Evolutionary conservation across 1,284 basidiomycete genomes (phyloP).

Genomic region (Mycena sp.): DNA sequence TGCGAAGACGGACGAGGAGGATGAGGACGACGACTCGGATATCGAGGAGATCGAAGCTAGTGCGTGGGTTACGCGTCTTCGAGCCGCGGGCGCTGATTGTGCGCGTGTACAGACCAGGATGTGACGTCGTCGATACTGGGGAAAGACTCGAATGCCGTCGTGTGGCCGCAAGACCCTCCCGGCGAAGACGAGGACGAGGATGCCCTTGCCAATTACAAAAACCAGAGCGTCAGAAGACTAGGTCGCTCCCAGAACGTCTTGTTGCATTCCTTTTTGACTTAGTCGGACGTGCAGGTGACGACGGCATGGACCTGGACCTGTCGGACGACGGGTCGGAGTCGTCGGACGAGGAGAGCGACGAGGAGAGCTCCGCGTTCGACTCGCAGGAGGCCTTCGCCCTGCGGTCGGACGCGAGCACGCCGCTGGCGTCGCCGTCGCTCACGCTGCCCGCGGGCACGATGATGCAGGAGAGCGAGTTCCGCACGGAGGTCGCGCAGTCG

Average conservation of each 20-base stretch:
- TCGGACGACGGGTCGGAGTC: slow-evolving; percentile 60
- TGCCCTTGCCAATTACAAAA: slow-evolving; percentile 67
- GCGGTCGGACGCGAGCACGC: slow-evolving; percentile 51
- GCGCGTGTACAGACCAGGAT: slow-evolving; percentile 14
- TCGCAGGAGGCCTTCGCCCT: slow-evolving; percentile 40
- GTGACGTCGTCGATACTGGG: slow-evolving; percentile 66
- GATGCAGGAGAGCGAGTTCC: slow-evolving; percentile 79
- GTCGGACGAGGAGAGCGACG: slow-evolving; percentile 47
- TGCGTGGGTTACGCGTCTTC: slow-evolving; percentile 43
- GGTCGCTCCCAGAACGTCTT: slow-evolving; percentile 46
- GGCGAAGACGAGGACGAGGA: slow-evolving; percentile 67
- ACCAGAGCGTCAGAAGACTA: slow-evolving; percentile 76
- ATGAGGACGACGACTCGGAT: slow-evolving; percentile 58
- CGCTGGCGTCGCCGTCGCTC: slow-evolving; percentile 40
- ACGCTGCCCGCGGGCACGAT: slow-evolving; percentile 49
- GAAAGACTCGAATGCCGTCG: slow-evolving; percentile 69
- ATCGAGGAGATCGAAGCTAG: slow-evolving; percentile 71
- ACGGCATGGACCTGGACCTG: slow-evolving; percentile 64
- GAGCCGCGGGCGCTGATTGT: background rate
- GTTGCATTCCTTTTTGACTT: slow-evolving; percentile 16
- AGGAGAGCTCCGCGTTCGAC: slow-evolving; percentile 52
- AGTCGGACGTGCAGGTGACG: slow-evolving; percentile 58
- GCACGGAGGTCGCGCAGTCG: slow-evolving; percentile 79
- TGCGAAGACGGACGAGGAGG: slow-evolving; percentile 43
- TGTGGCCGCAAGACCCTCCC: slow-evolving; percentile 68